A percentile compares a stretch with the other conserved stretches of the same genome.
These are phyloP conservation scores for Colletotrichum tropicicola DNA, from an alignment of 2,329 filamentous ascomycete species.

Conservation along the genomic window DNA sequence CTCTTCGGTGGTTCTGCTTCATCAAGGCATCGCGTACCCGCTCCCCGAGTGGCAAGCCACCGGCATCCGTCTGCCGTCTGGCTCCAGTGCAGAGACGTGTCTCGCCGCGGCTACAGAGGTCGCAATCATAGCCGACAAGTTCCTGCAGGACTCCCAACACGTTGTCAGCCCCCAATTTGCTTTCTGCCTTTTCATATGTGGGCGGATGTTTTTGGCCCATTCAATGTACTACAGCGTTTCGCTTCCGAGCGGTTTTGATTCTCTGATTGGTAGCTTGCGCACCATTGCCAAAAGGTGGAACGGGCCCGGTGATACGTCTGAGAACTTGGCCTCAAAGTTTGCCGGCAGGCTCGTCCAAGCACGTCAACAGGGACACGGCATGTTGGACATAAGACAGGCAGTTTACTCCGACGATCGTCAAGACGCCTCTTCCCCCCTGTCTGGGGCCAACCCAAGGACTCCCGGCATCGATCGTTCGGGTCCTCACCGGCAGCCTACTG, in stretches of 20 bases:
- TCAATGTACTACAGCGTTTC: slow-evolving; percentile 40
- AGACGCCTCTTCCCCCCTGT: neutral
- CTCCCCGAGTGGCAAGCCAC: slow-evolving; percentile 39
- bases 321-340: slow-evolving; percentile 46
- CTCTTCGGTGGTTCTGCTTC: slow-evolving; percentile 49
- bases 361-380: slow-evolving; percentile 35
- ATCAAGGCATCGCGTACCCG: slow-evolving; percentile 50
- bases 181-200: slow-evolving; percentile 48
- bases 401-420: slow-evolving; percentile 40
- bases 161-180: slow-evolving; percentile 45
- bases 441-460: neutral
- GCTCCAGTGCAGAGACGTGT: slow-evolving; percentile 50
- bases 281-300: slow-evolving; percentile 49
- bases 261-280: slow-evolving; percentile 41
- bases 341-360: slow-evolving; percentile 39
- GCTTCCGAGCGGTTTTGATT: slow-evolving; percentile 41
- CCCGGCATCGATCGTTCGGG: neutral
- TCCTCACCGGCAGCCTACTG: neutral
- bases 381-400: slow-evolving; percentile 43
- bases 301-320: slow-evolving; percentile 34
- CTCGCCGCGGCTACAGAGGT: slow-evolving; percentile 47
- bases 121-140: slow-evolving; percentile 46
- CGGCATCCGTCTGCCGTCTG: slow-evolving; percentile 44
- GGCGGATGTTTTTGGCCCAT: slow-evolving; percentile 43
- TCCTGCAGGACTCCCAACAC: slow-evolving; percentile 41